phyloP scores from a whole-genome alignment of 371 early-diverging fungal genomes.

The Sanchytrium tribonematis region DNA sequence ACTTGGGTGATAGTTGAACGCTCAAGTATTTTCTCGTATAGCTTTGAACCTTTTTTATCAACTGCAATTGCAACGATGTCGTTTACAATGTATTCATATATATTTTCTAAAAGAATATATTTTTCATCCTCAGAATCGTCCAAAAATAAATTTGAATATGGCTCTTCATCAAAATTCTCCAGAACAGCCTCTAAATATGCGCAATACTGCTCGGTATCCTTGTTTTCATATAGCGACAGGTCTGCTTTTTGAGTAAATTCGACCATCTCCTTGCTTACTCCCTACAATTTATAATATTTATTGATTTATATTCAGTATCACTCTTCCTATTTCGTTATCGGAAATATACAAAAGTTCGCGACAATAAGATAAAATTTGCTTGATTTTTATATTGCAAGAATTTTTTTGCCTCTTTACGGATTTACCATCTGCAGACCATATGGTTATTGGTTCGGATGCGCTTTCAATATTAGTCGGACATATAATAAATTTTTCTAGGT shows the following conservation, averaged over 20 bases:
- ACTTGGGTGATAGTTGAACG: not conserved
- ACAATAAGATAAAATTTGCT: not conserved
- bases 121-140: not conserved
- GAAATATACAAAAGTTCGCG: not conserved
- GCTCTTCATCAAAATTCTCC: not conserved
- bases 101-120: not conserved
- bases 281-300: not conserved
- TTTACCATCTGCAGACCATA: not conserved
- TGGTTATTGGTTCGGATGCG: not conserved
- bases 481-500: not conserved
- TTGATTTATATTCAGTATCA: not conserved
- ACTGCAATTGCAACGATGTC: not conserved
- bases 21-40: not conserved
- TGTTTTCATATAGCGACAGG: not conserved
- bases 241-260: not conserved
- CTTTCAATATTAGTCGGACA: not conserved
- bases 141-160: not conserved
- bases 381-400: not conserved
- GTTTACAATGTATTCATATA: not conserved
- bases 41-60: not conserved
- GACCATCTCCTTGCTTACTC: not conserved
- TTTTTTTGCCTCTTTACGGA: not conserved
- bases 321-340: no score
- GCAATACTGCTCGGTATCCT: not conserved
- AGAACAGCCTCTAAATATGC: not conserved